Conservation (phyloP, 2,329 filamentous ascomycete species). For the Pseudocercospora cruenta region DNA sequence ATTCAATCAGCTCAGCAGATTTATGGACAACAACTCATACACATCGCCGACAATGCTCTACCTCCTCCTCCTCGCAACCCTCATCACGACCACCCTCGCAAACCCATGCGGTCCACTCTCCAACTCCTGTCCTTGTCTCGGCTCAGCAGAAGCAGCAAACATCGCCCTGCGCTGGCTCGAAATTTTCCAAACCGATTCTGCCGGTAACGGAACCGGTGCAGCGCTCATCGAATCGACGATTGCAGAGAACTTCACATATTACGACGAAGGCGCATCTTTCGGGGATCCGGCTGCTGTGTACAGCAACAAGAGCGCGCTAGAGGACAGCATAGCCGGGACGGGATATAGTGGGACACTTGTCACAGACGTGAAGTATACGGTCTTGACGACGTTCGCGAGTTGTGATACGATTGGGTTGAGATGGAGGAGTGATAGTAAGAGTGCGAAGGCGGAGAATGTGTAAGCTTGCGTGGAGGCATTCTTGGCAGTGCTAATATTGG, state of each 20-base stretch:
- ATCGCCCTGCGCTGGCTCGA: conserved; percentile 19
- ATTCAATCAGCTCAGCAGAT: too few relatives aligned
- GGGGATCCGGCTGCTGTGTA: conserved; percentile 15
- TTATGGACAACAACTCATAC: too few relatives aligned
- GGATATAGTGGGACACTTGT: conserved; percentile 14
- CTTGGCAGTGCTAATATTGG: too few relatives aligned
- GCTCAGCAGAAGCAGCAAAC: conserved; percentile 15
- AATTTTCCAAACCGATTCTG: conserved; percentile 21
- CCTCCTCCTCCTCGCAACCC: background rate
- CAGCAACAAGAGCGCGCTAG: conserved; percentile 10
- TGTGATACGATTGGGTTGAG: conserved; percentile 18
- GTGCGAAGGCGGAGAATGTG: conserved; percentile 17
- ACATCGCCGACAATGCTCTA: background rate
- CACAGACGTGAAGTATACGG: conserved; percentile 15
- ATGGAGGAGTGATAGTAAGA: conserved; percentile 11
- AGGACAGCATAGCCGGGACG: conserved; percentile 10
- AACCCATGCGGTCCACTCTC: background rate
- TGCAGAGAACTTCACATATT: conserved; percentile 12
- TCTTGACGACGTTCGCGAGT: conserved; percentile 7
- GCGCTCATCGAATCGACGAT: conserved; percentile 16
- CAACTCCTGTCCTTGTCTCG: conserved; percentile 14
- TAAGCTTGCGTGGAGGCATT: conserved; percentile 1
- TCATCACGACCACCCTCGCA: background rate
- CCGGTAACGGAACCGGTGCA: conserved; percentile 15
- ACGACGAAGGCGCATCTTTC: conserved; percentile 17